Conservation (phyloP, 108 stramenopile species). For the Nitzschia sp. region DNA sequence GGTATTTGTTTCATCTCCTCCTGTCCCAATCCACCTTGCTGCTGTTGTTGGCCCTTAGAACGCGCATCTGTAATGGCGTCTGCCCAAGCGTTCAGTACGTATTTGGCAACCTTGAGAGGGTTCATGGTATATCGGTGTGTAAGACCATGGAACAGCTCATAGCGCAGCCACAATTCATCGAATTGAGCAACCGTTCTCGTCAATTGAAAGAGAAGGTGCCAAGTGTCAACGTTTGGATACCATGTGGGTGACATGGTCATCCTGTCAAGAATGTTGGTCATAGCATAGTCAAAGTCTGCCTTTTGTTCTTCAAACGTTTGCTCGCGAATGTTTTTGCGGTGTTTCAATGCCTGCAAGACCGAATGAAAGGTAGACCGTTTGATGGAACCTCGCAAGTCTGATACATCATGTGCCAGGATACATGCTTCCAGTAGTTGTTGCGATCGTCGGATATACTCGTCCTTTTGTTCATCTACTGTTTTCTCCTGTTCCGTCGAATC, state of each 20-base stretch:
- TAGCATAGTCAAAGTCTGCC: constrained; percentile 22
- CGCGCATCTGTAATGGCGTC: background rate
- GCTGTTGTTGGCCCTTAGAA: background rate
- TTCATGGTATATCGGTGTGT: background rate
- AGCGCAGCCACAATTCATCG: constrained; percentile 15
- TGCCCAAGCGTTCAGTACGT: constrained; percentile 26
- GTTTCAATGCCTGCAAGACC: constrained; percentile 5
- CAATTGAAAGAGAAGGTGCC: constrained; percentile 19
- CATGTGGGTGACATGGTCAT: constrained; percentile 23
- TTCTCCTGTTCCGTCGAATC: background rate
- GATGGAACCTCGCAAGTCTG: constrained; percentile 26
- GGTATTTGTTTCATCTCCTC: background rate
- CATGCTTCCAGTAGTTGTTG: constrained; percentile 12
- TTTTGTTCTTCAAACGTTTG: background rate
- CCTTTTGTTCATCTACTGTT: background rate
- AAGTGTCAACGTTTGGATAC: constrained; percentile 32
- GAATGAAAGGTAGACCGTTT: constrained; percentile 27
- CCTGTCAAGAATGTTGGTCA: constrained; percentile 17
- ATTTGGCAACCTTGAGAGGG: constrained; percentile 12
- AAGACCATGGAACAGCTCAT: constrained; percentile 22
- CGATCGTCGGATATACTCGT: constrained; percentile 8
- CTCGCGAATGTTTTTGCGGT: background rate
- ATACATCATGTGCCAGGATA: constrained; percentile 2
- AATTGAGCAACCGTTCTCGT: constrained; percentile 11
- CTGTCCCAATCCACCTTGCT: background rate